Percentiles rank a stretch among this genome's conserved stretches.
Evolutionary conservation across 2,329 filamentous ascomycete genomes (phyloP).

Genomic region (Calonectria fujianensis): DNA sequence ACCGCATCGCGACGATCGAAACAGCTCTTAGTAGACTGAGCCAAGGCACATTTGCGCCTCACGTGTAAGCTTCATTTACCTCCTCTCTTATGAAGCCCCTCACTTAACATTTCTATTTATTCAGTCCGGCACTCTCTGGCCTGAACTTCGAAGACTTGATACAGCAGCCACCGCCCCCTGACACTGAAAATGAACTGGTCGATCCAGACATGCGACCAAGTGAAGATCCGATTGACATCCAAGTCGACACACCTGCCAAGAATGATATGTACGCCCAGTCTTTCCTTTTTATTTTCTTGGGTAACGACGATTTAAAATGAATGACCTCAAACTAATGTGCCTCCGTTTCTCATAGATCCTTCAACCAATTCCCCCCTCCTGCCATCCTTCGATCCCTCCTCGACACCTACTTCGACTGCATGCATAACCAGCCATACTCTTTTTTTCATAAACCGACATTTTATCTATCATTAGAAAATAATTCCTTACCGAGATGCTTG

Average conservation of each 20-base stretch:
- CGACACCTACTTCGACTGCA: slow-evolving; percentile 13
- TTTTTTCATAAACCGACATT: slow-evolving; percentile 40
- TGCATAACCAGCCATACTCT: slow-evolving; percentile 50
- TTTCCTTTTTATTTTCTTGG: too few species aligned
- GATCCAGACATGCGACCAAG: slow-evolving; percentile 1
- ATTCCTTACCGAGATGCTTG: slow-evolving; percentile 29
- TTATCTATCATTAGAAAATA: slow-evolving; percentile 19
- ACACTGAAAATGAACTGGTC: not conserved
- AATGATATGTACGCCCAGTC: not conserved
- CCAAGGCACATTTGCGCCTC: slow-evolving; percentile 15
- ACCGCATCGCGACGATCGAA: slow-evolving; percentile 17
- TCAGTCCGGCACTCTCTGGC: not conserved
- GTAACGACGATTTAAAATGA: not conserved
- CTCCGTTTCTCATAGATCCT: not conserved
- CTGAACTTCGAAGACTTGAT: not conserved
- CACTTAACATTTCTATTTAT: not conserved
- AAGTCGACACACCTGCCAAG: not conserved
- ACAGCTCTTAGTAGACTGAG: slow-evolving; percentile 1
- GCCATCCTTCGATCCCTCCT: slow-evolving; percentile 22
- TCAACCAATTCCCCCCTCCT: slow-evolving; percentile 10
- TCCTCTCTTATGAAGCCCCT: not conserved
- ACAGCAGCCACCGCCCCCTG: not conserved
- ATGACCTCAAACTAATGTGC: not conserved
- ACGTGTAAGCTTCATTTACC: not conserved
- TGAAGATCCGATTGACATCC: not conserved